A percentile compares a stretch with the other conserved stretches of the same genome.
These are phyloP conservation scores for Kodamaea suecica DNA, from an alignment of 1,139 yeast genomes.

Conservation along the genomic window DNA sequence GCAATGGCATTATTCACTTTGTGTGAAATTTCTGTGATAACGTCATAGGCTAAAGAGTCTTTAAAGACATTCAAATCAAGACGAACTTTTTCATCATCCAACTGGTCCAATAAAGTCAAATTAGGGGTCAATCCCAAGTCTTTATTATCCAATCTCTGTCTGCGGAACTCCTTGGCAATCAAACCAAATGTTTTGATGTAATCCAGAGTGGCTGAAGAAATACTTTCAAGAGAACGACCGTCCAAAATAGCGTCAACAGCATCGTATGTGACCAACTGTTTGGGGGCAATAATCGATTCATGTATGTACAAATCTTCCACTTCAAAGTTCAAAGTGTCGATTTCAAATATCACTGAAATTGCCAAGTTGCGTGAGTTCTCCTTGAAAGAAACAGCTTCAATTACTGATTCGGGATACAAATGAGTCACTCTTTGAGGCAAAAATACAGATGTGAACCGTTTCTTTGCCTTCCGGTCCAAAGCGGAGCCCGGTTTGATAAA, in stretches of 20 bases:
- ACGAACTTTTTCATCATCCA: constrained; percentile 81
- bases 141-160: constrained; percentile 60
- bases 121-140: constrained; percentile 50
- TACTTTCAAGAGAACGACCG: constrained; percentile 25
- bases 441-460: constrained; percentile 85
- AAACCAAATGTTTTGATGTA: constrained; percentile 62
- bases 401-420: constrained; percentile 66
- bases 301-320: constrained; percentile 78
- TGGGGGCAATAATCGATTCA: constrained; percentile 67
- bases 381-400: constrained; percentile 58
- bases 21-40: constrained; percentile 72
- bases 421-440: constrained; percentile 76
- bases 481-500: constrained; percentile 69
- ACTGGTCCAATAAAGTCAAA: constrained; percentile 69
- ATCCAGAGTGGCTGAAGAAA: constrained; percentile 61
- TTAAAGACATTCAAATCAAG: constrained; percentile 73
- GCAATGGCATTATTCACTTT: constrained; percentile 88
- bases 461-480: constrained; percentile 85
- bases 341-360: constrained; percentile 76
- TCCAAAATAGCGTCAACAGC: constrained; percentile 46
- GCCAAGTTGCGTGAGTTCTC: constrained; percentile 64
- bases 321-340: constrained; percentile 70
- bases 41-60: constrained; percentile 52
- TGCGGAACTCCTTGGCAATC: constrained; percentile 69
- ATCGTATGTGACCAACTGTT: constrained; percentile 49